Conservation (phyloP, 2,329 filamentous ascomycete genomes). For the Samsoniella hepiali region DNA sequence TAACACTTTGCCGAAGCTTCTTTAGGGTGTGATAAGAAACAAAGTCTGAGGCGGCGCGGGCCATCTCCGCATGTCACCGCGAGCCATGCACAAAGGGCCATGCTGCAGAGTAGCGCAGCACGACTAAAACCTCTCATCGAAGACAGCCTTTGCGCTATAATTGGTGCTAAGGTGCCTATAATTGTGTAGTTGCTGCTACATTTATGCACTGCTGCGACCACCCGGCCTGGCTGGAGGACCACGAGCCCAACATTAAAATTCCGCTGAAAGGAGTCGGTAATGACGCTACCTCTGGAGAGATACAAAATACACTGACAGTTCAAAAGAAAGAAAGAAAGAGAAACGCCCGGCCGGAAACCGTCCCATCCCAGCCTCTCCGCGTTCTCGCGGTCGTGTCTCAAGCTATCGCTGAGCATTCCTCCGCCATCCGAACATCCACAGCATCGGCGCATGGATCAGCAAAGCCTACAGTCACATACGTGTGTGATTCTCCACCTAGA, state of each 20-base stretch:
- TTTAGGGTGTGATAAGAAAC: background rate
- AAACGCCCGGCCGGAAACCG: background rate
- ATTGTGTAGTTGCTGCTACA: background rate
- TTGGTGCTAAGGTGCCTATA: background rate
- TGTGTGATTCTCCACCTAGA: background rate
- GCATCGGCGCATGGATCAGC: background rate
- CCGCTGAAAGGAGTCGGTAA: background rate
- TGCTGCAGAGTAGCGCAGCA: background rate
- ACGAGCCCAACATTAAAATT: background rate
- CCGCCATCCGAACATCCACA: background rate
- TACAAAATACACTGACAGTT: background rate
- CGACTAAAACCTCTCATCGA: background rate
- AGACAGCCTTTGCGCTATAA: background rate
- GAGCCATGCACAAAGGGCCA: background rate
- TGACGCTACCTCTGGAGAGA: background rate
- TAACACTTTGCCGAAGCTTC: background rate
- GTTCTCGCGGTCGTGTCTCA: background rate
- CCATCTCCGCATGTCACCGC: background rate
- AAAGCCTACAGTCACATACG: background rate
- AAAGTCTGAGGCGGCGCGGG: slow-evolving; percentile 12
- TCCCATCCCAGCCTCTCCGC: background rate
- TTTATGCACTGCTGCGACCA: background rate
- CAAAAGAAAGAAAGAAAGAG: background rate
- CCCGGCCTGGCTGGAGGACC: background rate
- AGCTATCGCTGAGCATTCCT: slow-evolving; percentile 3